Conservation (phyloP, 257 asterid species). For the Solanum megistacrolobum region DNA sequence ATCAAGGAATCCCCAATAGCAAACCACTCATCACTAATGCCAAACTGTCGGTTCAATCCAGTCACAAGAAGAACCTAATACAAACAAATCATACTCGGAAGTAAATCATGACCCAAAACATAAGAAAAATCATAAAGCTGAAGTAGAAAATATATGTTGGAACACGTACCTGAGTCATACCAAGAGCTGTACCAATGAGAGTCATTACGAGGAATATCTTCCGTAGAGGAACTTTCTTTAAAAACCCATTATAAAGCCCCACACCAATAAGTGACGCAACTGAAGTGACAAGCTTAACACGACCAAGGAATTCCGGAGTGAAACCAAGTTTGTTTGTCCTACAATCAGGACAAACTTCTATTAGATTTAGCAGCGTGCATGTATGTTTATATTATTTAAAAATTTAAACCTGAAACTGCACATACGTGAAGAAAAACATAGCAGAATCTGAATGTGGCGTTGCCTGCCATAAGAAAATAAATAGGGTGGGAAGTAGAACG, state of each 20-base stretch:
- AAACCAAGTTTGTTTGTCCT: constrained; percentile 90
- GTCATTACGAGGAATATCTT: constrained; percentile 78
- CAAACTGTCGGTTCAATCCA: constrained; percentile 69
- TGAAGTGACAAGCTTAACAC: constrained; percentile 90
- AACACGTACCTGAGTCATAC: constrained; percentile 74
- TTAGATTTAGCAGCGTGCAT: not conserved
- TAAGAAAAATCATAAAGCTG: not conserved
- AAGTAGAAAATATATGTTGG: not conserved
- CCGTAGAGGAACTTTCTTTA: constrained; percentile 69
- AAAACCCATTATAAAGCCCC: constrained; percentile 78
- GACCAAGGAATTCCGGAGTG: constrained; percentile 95
- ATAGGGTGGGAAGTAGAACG: constrained; percentile 85
- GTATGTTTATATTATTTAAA: not conserved
- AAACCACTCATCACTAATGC: constrained; percentile 94
- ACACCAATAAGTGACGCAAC: constrained; percentile 89
- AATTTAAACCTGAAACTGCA: not conserved
- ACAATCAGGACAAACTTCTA: constrained; percentile 12
- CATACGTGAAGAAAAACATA: constrained; percentile 96
- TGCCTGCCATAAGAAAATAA: constrained; percentile 91
- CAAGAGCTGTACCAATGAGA: constrained; percentile 63
- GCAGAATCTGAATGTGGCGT: constrained; percentile 98
- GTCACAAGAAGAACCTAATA: constrained; percentile 75
- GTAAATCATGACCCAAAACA: not conserved
- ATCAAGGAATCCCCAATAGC: constrained; percentile 91
- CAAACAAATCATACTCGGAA: not conserved